phyloP scores from a whole-genome alignment of 345 rosid species.

The Bretschneidera sinensis region DNA sequence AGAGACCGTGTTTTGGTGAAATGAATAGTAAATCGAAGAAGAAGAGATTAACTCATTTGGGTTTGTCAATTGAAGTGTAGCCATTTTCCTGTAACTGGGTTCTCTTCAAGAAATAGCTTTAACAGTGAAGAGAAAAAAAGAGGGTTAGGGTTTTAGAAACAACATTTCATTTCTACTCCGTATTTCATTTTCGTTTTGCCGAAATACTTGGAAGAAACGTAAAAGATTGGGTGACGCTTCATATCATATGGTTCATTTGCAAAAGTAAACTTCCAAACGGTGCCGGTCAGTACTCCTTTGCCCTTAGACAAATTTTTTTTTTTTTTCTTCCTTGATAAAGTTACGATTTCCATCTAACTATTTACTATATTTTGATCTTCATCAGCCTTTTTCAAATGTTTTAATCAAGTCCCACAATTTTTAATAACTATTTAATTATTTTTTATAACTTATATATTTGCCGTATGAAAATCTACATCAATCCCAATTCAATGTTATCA shows the following conservation, averaged over 20 bases:
- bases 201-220: conserved; percentile 1
- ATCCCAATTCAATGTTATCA: no score
- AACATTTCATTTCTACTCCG: conserved; percentile 8
- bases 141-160: conserved; percentile 42
- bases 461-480: no score
- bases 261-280: conserved; percentile 3
- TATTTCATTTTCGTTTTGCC: neutral
- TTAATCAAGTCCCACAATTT: no score
- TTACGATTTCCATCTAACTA: no score
- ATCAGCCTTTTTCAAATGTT: no score
- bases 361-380: no score
- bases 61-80: conserved; percentile 48
- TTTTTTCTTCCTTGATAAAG: no score
- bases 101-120: neutral
- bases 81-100: conserved; percentile 29
- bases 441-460: no score
- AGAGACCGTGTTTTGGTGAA: conserved; percentile 22
- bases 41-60: conserved; percentile 38
- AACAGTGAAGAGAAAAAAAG: conserved; percentile 7
- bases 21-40: conserved; percentile 30
- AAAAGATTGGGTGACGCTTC: conserved; percentile 19
- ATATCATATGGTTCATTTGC: neutral
- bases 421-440: no score
- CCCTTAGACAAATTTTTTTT: no score
- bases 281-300: conserved; percentile 8